Evolutionary conservation across 257 asterid genomes (phyloP).

Genomic region (Fraxinus anomala): DNA sequence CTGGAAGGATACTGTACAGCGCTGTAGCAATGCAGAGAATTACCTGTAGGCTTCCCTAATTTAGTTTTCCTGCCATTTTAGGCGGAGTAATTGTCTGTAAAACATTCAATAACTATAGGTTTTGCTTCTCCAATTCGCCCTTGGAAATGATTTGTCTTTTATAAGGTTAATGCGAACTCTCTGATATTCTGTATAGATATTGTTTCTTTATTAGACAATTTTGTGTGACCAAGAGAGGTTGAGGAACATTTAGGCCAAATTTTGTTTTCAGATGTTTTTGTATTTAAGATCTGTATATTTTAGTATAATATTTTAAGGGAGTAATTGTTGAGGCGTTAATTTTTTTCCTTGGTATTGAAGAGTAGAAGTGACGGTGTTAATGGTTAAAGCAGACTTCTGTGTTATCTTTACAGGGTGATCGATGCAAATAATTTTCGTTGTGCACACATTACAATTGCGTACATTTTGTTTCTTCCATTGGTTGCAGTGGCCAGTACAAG

Average conservation of each 20-base stretch:
- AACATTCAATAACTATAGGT: not conserved
- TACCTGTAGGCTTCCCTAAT: constrained; percentile 19
- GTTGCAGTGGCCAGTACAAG: not conserved
- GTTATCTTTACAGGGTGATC: too few species aligned
- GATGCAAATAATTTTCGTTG: too few species aligned
- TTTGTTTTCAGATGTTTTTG: not conserved
- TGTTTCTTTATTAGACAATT: not conserved
- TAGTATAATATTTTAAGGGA: not conserved
- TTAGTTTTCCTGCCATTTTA: constrained; percentile 26
- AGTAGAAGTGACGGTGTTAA: too few species aligned
- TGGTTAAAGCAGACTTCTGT: too few species aligned
- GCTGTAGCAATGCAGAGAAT: constrained; percentile 44
- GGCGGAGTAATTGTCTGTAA: constrained; percentile 32
- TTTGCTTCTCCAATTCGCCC: constrained; percentile 6
- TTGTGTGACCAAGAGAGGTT: not conserved
- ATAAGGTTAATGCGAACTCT: not conserved
- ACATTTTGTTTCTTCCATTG: not conserved
- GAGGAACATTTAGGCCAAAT: not conserved
- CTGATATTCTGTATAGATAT: not conserved
- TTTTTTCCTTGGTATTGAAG: too few species aligned
- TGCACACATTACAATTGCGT: too few species aligned
- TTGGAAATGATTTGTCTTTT: not conserved
- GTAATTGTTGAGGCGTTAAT: not conserved
- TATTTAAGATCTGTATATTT: not conserved
- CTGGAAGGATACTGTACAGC: constrained; percentile 79